These are phyloP conservation scores for Apiotrichum akiyoshidainum DNA, from an alignment of 1,284 basidiomycete species.

Conservation along the genomic window DNA sequence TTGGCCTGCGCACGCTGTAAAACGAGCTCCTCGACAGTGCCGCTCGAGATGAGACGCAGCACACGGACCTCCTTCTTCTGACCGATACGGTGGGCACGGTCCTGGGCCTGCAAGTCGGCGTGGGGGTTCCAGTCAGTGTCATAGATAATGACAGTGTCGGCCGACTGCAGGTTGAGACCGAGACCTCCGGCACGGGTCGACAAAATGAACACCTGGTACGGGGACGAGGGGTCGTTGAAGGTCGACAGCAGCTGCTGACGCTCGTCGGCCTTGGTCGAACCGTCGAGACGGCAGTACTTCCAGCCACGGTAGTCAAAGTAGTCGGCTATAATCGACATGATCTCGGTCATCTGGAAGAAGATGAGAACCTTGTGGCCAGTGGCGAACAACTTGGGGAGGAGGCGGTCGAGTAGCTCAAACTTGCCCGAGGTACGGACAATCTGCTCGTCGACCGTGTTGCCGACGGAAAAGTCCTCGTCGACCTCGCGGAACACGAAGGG, in stretches of 20 bases:
- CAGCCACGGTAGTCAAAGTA: slow-evolving; percentile 87
- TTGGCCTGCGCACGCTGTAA: slow-evolving; percentile 91
- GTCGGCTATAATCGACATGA: slow-evolving; percentile 99
- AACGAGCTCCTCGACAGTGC: slow-evolving; percentile 97
- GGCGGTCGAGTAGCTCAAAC: slow-evolving; percentile 88
- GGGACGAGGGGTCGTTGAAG: slow-evolving; percentile 89
- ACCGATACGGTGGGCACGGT: slow-evolving; percentile 94
- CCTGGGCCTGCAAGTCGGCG: slow-evolving; percentile 83
- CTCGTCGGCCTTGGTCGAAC: slow-evolving; percentile 97
- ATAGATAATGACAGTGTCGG: slow-evolving; percentile 94
- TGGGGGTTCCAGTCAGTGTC: slow-evolving; percentile 85
- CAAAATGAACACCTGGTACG: slow-evolving; percentile 90
- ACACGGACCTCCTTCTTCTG: slow-evolving; percentile 98
- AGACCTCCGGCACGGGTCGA: slow-evolving; percentile 97
- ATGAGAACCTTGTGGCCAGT: slow-evolving; percentile 87
- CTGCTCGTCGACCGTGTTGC: slow-evolving; percentile 72
- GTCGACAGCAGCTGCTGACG: slow-evolving; percentile 82
- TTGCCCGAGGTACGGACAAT: slow-evolving; percentile 88
- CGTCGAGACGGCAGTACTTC: slow-evolving; percentile 92
- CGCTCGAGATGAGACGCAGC: slow-evolving; percentile 93
- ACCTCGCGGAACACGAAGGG: slow-evolving; percentile 95
- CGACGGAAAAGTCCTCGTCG: slow-evolving; percentile 59
- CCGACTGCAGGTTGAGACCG: slow-evolving; percentile 95
- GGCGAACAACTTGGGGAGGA: slow-evolving; percentile 90
- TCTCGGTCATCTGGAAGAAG: slow-evolving; percentile 99